phyloP scores from a whole-genome alignment of 805 yeast genomes.

The Wickerhamomyces rabaulensis region DNA sequence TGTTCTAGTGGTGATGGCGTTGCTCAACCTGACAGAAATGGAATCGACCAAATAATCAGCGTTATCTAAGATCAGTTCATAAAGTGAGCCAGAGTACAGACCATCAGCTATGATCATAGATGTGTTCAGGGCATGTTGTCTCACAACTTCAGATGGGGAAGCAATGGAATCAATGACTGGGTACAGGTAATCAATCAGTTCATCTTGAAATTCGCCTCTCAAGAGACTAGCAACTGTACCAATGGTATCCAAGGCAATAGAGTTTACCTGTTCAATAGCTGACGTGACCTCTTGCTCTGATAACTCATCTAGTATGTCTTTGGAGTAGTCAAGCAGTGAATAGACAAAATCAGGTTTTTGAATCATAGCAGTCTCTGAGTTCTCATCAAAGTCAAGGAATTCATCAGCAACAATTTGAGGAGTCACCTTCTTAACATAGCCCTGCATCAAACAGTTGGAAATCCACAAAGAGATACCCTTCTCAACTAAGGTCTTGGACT shows the following conservation, averaged over 20 bases:
- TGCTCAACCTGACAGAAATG: conserved; percentile 62
- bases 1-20: conserved; percentile 69
- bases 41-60: conserved; percentile 79
- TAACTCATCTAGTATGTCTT: conserved; percentile 34
- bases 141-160: conserved; percentile 37
- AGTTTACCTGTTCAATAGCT: conserved; percentile 13
- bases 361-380: conserved; percentile 6
- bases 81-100: conserved; percentile 53
- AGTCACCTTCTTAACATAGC: conserved; percentile 12
- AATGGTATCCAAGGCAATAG: conserved; percentile 43
- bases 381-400: conserved; percentile 27
- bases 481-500: conserved; percentile 12
- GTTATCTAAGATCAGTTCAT: conserved; percentile 54
- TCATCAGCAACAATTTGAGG: conserved; percentile 18
- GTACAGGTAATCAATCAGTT: conserved; percentile 65
- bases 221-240: conserved; percentile 26
- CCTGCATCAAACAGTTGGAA: conserved; percentile 26
- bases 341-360: conserved; percentile 26
- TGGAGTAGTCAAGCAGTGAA: conserved; percentile 34
- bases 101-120: conserved; percentile 43
- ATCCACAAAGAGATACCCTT: conserved; percentile 35
- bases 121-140: conserved; percentile 50
- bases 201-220: conserved; percentile 30
- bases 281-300: conserved; percentile 17
- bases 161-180: conserved; percentile 74